A percentile compares a stretch with the other conserved stretches of the same genome.
phyloP scores from a whole-genome alignment of 1,139 yeast species.

The Yamadazyma sp. region DNA sequence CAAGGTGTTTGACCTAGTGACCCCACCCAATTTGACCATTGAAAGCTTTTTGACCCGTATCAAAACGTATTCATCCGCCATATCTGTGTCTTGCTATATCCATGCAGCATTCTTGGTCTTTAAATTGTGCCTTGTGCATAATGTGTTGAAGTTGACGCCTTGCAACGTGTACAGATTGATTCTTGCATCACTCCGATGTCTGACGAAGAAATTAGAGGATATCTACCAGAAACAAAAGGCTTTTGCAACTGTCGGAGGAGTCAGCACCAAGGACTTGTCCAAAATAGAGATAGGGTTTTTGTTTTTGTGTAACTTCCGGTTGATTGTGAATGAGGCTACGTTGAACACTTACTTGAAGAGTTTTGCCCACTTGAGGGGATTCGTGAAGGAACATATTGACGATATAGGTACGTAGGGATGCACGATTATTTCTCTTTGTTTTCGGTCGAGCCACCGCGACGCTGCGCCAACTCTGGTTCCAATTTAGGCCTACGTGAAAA shows the following conservation, averaged over 20 bases:
- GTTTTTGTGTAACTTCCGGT: conserved; percentile 40
- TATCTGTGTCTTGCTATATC: conserved; percentile 41
- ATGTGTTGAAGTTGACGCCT: conserved; percentile 31
- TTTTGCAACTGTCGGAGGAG: conserved; percentile 49
- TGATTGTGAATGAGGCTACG: conserved; percentile 36
- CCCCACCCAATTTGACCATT: conserved; percentile 37
- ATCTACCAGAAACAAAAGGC: conserved; percentile 43
- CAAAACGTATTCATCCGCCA: conserved; percentile 42
- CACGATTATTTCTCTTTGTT: too few species aligned
- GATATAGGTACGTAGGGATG: conserved; percentile 1
- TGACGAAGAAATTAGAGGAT: conserved; percentile 45
- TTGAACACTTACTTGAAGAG: conserved; percentile 32
- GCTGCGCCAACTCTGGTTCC: too few species aligned
- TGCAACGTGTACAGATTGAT: conserved; percentile 40
- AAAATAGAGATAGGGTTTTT: conserved; percentile 44
- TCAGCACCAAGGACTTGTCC: conserved; percentile 36
- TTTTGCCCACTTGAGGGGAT: conserved; percentile 11
- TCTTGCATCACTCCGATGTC: conserved; percentile 45
- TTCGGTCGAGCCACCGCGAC: too few species aligned
- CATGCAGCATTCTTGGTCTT: conserved; percentile 43
- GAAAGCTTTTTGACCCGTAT: conserved; percentile 39
- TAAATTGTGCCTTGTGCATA: conserved; percentile 35
- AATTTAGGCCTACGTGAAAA: too few species aligned
- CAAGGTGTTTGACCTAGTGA: conserved; percentile 34
- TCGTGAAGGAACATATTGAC: conserved; percentile 12